Conservation (phyloP, 164 flowering plant species). For the Taxillus chinensis region DNA sequence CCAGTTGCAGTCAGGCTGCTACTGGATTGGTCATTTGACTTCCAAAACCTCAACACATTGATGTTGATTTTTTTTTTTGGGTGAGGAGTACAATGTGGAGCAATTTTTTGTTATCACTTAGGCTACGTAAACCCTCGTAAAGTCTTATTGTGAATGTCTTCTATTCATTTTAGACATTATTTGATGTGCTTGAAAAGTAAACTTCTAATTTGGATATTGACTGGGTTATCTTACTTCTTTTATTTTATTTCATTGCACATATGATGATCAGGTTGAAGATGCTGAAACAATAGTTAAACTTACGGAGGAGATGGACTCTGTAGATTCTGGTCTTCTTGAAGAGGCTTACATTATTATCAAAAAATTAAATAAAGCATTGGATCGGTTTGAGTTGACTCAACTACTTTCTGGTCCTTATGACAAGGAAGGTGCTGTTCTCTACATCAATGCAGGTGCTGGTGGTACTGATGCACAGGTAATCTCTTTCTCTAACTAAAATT, state of each 20-base stretch:
- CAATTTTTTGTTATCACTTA: too few species aligned
- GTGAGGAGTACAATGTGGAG: too few species aligned
- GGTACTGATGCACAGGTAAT: conserved; percentile 99
- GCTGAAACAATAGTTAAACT: conserved; percentile 80
- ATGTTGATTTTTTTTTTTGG: too few species aligned
- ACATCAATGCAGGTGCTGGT: conserved; percentile 92
- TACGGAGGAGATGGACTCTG: conserved; percentile 88
- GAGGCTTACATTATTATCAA: conserved; percentile 59
- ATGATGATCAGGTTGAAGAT: conserved; percentile 57
- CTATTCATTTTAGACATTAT: too few species aligned
- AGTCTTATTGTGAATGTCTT: too few species aligned
- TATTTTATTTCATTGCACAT: not conserved
- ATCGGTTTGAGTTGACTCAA: conserved; percentile 76
- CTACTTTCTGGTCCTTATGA: conserved; percentile 95
- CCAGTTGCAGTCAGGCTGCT: too few species aligned
- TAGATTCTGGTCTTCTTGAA: conserved; percentile 69
- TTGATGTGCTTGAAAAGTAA: too few species aligned
- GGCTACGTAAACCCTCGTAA: too few species aligned
- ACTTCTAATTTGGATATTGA: too few species aligned
- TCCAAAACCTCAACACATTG: too few species aligned
- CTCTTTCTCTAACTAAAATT: not conserved
- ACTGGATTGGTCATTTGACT: too few species aligned
- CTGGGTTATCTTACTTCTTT: too few species aligned
- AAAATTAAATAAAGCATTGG: conserved; percentile 64
- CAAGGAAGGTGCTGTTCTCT: conserved; percentile 86